These are phyloP conservation scores for Amanita jacksonii DNA, from an alignment of 768 basidiomycete species.

Conservation along the genomic window DNA sequence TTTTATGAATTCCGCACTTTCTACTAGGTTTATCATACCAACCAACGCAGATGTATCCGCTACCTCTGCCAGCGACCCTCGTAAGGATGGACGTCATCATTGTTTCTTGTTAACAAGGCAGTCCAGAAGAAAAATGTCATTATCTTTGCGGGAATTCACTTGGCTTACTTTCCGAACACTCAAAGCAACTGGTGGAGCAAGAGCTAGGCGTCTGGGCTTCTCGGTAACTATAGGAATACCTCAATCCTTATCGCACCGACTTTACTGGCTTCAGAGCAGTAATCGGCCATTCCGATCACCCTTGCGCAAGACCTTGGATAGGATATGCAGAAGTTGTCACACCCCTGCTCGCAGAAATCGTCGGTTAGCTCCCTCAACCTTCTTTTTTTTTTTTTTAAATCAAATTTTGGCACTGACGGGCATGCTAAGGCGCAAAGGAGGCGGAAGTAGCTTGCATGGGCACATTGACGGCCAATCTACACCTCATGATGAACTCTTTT, in stretches of 20 bases:
- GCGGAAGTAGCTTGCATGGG: slow-evolving; percentile 94
- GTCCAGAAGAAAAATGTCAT: slow-evolving; percentile 44
- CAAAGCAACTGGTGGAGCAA: slow-evolving; percentile 63
- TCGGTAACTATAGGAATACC: slow-evolving; percentile 31
- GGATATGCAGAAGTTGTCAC: slow-evolving; percentile 63
- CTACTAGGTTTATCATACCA: slow-evolving; percentile 43
- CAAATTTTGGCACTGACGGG: neutral
- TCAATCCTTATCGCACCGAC: slow-evolving; percentile 9
- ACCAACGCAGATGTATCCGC: slow-evolving; percentile 42
- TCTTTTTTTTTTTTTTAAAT: neutral
- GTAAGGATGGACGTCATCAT: slow-evolving; percentile 18
- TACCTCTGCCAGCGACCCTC: slow-evolving; percentile 25
- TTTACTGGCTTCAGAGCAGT: slow-evolving; percentile 51
- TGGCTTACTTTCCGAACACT: slow-evolving; percentile 69
- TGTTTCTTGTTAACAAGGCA: slow-evolving; percentile 6
- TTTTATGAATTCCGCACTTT: slow-evolving; percentile 1
- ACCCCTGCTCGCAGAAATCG: slow-evolving; percentile 67
- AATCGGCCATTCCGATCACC: slow-evolving; percentile 84
- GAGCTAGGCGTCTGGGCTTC: slow-evolving; percentile 82
- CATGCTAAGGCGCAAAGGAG: slow-evolving; percentile 62
- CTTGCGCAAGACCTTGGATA: slow-evolving; percentile 78
- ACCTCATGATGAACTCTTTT: slow-evolving; percentile 91
- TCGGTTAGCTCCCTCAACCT: slow-evolving; percentile 43
- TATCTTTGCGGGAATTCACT: slow-evolving; percentile 97
- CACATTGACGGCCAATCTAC: slow-evolving; percentile 90